phyloP scores from a whole-genome alignment of 495 filamentous ascomycete species.

The Trichoderma asperelloides region DNA sequence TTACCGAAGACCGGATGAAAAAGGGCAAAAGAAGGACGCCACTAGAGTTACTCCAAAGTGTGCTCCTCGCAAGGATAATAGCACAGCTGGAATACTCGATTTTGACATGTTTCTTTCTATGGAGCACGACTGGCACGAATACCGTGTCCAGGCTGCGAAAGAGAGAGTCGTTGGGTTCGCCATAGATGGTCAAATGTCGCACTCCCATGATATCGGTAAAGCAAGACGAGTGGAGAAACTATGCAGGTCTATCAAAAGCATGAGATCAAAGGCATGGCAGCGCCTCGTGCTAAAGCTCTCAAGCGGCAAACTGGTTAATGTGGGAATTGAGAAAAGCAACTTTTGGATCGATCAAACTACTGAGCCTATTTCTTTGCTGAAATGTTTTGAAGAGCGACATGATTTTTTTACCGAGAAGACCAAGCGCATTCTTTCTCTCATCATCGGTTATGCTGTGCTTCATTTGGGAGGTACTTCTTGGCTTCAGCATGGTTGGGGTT shows the following conservation, averaged over 20 bases:
- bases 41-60: background rate
- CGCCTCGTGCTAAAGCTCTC: background rate
- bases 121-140: background rate
- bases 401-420: background rate
- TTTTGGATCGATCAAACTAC: background rate
- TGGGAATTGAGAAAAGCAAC: background rate
- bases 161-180: background rate
- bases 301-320: background rate
- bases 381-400: background rate
- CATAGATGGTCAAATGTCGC: background rate
- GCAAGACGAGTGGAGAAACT: background rate
- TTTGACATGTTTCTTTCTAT: background rate
- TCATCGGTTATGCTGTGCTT: background rate
- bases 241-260: background rate
- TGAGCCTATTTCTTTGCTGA: background rate
- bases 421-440: background rate
- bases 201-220: background rate
- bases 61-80: background rate
- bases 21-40: background rate
- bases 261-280: background rate
- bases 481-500: background rate
- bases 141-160: background rate
- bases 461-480: background rate
- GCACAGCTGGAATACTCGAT: background rate
- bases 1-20: background rate